phyloP scores from a whole-genome alignment of 192 early-diverging fungal genomes.

The Haplosporangium gracile region DNA sequence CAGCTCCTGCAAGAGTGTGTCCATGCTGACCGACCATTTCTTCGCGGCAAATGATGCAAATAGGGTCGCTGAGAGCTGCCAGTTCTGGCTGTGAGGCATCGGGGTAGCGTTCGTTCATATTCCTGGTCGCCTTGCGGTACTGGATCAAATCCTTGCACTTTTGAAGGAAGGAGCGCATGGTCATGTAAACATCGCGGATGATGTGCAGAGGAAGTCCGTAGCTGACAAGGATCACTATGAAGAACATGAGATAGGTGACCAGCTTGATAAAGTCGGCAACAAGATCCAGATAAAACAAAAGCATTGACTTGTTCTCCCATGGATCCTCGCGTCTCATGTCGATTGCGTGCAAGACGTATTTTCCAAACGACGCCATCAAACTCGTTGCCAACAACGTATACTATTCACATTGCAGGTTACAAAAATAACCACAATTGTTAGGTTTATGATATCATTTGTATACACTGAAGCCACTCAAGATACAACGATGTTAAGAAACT shows the following conservation, averaged over 20 bases:
- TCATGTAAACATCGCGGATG: slow-evolving; percentile 96
- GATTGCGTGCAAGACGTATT: slow-evolving; percentile 90
- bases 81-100: slow-evolving; percentile 90
- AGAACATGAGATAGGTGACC: slow-evolving; percentile 89
- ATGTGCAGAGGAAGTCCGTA: slow-evolving; percentile 96
- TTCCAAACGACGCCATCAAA: slow-evolving; percentile 81
- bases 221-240: slow-evolving; percentile 83
- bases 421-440: slow-evolving; percentile 4
- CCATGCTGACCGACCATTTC: slow-evolving; percentile 79
- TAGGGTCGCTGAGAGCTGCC: slow-evolving; percentile 73
- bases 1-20: slow-evolving; percentile 1
- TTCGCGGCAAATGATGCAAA: slow-evolving; percentile 98
- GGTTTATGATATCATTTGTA: background rate
- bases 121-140: slow-evolving; percentile 93
- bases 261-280: slow-evolving; percentile 92
- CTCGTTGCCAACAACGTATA: slow-evolving; percentile 88
- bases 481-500: background rate
- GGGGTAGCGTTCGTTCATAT: slow-evolving; percentile 98
- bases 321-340: slow-evolving; percentile 83
- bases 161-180: slow-evolving; percentile 89
- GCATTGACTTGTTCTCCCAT: slow-evolving; percentile 97
- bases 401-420: slow-evolving; percentile 55
- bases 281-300: slow-evolving; percentile 93
- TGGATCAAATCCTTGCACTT: slow-evolving; percentile 91
- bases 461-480: background rate